Conservation (phyloP, 1,284 basidiomycete species). For the Marasmius tenuissimus region DNA sequence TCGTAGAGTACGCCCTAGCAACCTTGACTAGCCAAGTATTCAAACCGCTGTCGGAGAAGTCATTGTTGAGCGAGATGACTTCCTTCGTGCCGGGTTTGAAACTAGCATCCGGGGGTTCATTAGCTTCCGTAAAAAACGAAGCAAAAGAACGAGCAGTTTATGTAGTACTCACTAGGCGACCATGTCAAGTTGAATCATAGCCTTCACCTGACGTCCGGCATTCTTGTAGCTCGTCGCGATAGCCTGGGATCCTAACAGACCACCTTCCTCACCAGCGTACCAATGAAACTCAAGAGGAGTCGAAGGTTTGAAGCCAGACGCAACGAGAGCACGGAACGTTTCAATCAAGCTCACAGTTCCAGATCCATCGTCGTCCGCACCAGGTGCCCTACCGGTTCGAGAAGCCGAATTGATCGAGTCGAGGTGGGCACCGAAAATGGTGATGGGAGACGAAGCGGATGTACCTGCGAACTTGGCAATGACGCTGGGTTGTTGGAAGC, state of each 20-base stretch:
- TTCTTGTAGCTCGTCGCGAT: constrained; percentile 48
- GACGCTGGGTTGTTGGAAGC: background rate
- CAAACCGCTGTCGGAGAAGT: background rate
- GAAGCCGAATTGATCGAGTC: constrained; percentile 7
- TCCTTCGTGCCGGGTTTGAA: background rate
- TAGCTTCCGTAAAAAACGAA: background rate
- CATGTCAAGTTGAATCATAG: constrained; percentile 29
- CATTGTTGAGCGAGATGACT: background rate
- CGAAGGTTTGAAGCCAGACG: constrained; percentile 39
- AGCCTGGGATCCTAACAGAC: constrained; percentile 53
- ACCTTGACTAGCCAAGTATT: background rate
- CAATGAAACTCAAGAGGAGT: constrained; percentile 56
- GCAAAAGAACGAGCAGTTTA: background rate
- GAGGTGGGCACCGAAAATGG: constrained; percentile 46
- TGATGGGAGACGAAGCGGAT: constrained; percentile 16
- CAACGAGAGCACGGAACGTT: constrained; percentile 46
- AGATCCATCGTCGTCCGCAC: constrained; percentile 35
- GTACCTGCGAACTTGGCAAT: background rate
- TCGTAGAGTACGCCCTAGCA: background rate
- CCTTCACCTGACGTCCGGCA: constrained; percentile 37
- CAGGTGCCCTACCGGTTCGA: constrained; percentile 34
- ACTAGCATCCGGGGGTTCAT: background rate
- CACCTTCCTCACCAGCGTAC: constrained; percentile 54
- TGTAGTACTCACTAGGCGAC: constrained; percentile 7
- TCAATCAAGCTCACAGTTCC: constrained; percentile 40